Conservation (phyloP, 202 grass and related monocot genomes). For the Alloteropsis angusta region DNA sequence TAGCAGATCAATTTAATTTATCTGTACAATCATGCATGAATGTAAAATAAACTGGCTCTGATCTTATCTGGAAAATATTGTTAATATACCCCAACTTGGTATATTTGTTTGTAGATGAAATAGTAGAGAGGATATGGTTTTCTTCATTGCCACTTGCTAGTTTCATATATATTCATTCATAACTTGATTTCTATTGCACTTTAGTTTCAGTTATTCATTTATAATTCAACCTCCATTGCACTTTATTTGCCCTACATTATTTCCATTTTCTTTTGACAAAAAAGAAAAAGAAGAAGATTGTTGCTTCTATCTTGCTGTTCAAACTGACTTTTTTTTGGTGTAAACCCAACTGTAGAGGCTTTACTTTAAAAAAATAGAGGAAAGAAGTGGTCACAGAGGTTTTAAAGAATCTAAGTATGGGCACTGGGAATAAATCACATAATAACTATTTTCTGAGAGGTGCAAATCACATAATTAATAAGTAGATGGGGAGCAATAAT, state of each 20-base stretch:
- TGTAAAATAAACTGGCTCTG: neutral
- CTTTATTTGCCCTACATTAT: neutral
- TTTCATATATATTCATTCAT: neutral
- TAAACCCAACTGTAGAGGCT: neutral
- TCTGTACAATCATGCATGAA: neutral
- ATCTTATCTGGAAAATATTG: conserved; percentile 2
- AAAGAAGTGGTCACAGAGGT: neutral
- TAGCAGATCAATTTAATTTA: neutral
- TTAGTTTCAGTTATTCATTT: neutral
- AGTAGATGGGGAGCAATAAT: neutral
- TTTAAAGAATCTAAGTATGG: neutral
- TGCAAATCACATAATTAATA: neutral
- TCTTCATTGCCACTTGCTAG: conserved; percentile 2
- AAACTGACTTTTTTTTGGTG: neutral
- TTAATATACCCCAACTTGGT: conserved; percentile 14
- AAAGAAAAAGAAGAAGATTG: neutral
- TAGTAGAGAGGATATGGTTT: neutral
- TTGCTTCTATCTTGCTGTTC: neutral
- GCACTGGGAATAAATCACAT: neutral
- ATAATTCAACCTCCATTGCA: neutral
- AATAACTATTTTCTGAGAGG: neutral
- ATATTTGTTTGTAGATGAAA: neutral
- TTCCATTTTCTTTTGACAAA: neutral
- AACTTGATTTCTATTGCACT: neutral
- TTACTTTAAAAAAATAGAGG: neutral